Conservation (phyloP, 495 filamentous ascomycete species). For the Friedmanniomyces endolithicus region DNA sequence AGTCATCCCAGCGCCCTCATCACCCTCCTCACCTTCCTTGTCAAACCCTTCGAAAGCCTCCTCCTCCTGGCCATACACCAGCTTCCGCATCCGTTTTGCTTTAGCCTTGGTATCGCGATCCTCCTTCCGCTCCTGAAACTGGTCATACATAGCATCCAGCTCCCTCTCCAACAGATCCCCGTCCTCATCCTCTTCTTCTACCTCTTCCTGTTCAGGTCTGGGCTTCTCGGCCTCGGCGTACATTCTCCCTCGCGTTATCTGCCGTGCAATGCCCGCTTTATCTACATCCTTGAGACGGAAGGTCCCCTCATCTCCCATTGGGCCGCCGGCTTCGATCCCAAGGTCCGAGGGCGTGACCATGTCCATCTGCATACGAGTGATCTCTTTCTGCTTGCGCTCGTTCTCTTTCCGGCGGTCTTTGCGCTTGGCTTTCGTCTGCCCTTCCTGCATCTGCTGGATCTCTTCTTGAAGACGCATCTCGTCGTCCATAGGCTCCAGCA, state of each 20-base stretch:
- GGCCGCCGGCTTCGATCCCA: constrained; percentile 79
- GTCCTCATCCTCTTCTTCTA: constrained; percentile 60
- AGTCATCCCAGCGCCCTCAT: constrained; percentile 15
- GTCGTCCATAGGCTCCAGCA: constrained; percentile 82
- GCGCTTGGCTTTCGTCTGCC: constrained; percentile 60
- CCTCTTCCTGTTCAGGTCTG: constrained; percentile 42
- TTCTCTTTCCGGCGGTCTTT: constrained; percentile 71
- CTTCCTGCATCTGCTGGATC: constrained; percentile 65
- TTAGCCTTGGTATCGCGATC: constrained; percentile 72
- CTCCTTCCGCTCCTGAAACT: constrained; percentile 69
- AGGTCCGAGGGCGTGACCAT: constrained; percentile 96
- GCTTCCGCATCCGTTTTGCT: constrained; percentile 74
- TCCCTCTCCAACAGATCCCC: constrained; percentile 70
- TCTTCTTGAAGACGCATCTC: constrained; percentile 82
- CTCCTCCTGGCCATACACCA: constrained; percentile 62
- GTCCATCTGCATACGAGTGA: constrained; percentile 86
- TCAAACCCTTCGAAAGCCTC: constrained; percentile 87
- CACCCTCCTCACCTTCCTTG: constrained; percentile 33
- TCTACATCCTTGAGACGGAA: constrained; percentile 75
- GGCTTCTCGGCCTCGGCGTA: constrained; percentile 35
- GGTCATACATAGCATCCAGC: constrained; percentile 72
- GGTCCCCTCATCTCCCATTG: constrained; percentile 61
- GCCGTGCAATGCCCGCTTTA: constrained; percentile 52
- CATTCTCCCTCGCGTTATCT: constrained; percentile 70
- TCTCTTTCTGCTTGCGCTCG: constrained; percentile 79